A percentile compares a stretch with the other conserved stretches of the same genome.
phyloP scores from a whole-genome alignment of 2,329 filamentous ascomycete genomes.

The Diaporthe sp. region DNA sequence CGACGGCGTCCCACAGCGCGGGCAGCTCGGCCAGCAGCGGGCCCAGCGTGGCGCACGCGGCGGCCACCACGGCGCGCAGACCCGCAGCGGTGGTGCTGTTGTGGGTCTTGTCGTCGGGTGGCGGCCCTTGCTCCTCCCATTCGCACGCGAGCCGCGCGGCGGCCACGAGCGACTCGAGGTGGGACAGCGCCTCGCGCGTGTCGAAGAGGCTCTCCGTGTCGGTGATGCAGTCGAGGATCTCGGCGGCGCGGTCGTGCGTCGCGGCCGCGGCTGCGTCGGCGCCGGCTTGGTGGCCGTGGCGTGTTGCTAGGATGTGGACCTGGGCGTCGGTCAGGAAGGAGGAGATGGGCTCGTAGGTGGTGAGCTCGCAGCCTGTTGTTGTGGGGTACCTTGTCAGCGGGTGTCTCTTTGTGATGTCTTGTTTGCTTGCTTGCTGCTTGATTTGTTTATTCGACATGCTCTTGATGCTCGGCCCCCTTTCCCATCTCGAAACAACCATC shows the following conservation, averaged over 20 bases:
- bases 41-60: not conserved
- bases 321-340: conserved; percentile 13
- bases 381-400: not conserved
- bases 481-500: not conserved
- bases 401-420: not conserved
- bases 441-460: not conserved
- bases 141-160: not conserved
- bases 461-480: not conserved
- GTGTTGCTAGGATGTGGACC: not conserved
- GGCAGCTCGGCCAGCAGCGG: conserved; percentile 6
- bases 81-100: too few relatives aligned
- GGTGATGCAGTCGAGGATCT: not conserved
- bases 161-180: conserved; percentile 5
- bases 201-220: not conserved
- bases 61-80: not conserved
- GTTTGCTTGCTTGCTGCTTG: not conserved
- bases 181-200: too few relatives aligned
- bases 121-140: not conserved
- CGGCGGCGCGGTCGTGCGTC: not conserved
- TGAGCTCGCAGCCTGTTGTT: not conserved
- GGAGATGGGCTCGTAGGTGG: not conserved
- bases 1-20: not conserved
- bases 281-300: not conserved
- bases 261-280: not conserved
- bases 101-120: not conserved